Evolutionary conservation across 805 yeast species (phyloP), one percentile per base, ranked within the genome.

Genomic region (Cyberlindnera nakhonratchasimensis): DNA sequence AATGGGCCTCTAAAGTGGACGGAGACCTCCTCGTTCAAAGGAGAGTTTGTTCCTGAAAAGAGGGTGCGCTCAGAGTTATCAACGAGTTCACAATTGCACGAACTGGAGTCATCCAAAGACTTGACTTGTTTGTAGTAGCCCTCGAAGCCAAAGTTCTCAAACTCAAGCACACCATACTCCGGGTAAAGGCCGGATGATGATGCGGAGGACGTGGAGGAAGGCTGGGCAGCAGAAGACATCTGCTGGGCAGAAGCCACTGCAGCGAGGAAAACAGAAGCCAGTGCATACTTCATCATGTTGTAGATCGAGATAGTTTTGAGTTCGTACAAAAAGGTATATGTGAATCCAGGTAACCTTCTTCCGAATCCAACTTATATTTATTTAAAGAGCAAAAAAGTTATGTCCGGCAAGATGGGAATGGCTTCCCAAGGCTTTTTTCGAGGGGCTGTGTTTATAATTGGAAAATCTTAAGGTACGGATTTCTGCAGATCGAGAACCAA

Each of bases 1-100:
- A 84, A 59, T 9, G 93, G 93, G 34, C 93, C 93, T 65, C 93
- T 74, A 61, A 84, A 77, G 59, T 84, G 93, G 13, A 84, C 87
- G 4, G 88, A 79, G 20, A 84, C 67, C 58, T 79, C 89, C 51
- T 74, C 80, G 58, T 82, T 66, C 29, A 83, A 58, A 6, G 93
- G 93, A 21, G 88, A 64, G 54, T 80, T 76, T 18, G 75, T 43
- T 19, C 91, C 91, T 9, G 71, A 63, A 50, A 79, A 78, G 5
- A 54, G 22, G 2, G 69, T 63, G 45, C 65, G 58, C n/a, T 63
- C 59, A 5, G 49, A 44, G 43, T 70, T 63, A 26, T 67, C 50
- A 23, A 61, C 65, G 55, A 84, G 74, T 9, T 72, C 55, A 62
- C 86, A 80, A 4, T 63, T 52, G 36, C 70, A 72, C 22, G 65